These are phyloP conservation scores for Acacia pycnantha DNA, from an alignment of 331 rosid species.

Conservation along the genomic window DNA sequence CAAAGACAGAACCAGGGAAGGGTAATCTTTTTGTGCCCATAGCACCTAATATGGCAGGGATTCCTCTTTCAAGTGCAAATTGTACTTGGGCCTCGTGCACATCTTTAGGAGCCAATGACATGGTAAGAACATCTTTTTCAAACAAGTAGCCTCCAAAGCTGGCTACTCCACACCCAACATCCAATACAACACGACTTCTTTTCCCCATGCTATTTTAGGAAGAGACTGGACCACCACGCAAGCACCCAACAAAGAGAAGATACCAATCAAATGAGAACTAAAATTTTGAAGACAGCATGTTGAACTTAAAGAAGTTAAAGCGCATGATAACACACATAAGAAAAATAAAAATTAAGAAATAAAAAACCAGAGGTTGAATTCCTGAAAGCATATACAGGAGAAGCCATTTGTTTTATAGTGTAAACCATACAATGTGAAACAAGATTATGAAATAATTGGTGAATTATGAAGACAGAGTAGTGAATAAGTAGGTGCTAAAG, in stretches of 20 bases:
- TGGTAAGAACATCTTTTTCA: constrained; percentile 74
- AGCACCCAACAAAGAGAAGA: neutral
- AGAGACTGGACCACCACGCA: constrained; percentile 51
- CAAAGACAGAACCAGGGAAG: constrained; percentile 75
- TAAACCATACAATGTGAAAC: constrained; percentile 15
- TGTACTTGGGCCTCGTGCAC: constrained; percentile 91
- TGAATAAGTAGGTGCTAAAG: constrained; percentile 7
- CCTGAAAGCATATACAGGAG: neutral
- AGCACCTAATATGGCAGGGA: constrained; percentile 77
- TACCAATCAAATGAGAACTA: neutral
- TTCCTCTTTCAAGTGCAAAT: constrained; percentile 87
- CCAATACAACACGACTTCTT: constrained; percentile 77
- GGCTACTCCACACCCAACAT: constrained; percentile 91
- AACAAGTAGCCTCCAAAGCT: constrained; percentile 84
- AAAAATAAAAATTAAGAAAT: neutral
- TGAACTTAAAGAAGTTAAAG: neutral
- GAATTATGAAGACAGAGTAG: neutral
- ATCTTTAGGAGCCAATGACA: constrained; percentile 93
- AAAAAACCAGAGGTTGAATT: neutral
- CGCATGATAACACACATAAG: neutral
- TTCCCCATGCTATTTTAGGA: constrained; percentile 76
- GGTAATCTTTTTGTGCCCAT: constrained; percentile 83
- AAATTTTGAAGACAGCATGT: constrained; percentile 19
- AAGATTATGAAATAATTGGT: neutral
- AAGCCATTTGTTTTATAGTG: neutral